Percentiles rank a stretch among this genome's conserved stretches.
Evolutionary conservation across 192 early-diverging fungal genomes (phyloP).

Genomic region (Haplosporangium gracile): DNA sequence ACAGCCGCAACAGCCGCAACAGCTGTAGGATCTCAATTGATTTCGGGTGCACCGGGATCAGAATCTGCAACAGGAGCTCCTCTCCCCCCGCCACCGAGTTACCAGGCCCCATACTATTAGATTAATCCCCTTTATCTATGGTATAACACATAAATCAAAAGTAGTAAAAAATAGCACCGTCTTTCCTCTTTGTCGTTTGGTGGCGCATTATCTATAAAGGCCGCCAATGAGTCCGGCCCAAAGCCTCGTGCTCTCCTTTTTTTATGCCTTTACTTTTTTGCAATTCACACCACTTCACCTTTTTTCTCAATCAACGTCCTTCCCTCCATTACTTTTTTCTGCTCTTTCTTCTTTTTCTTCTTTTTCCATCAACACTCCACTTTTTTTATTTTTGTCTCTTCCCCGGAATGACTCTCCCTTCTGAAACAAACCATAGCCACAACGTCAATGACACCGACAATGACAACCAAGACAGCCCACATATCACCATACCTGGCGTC

Average conservation of each 20-base stretch:
- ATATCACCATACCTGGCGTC: neutral
- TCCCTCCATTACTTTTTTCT: neutral
- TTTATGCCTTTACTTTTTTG: neutral
- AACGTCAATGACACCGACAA: neutral
- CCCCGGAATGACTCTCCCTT: neutral
- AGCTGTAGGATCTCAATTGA: too few relatives aligned
- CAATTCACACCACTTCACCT: neutral
- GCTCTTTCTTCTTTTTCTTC: neutral
- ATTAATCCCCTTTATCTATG: neutral
- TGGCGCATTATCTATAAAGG: neutral
- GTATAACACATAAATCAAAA: neutral
- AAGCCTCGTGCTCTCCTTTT: neutral
- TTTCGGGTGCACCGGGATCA: neutral
- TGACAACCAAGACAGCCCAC: neutral
- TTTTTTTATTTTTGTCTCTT: neutral
- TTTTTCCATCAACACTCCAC: neutral
- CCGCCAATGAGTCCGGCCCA: neutral
- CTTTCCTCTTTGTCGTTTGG: neutral
- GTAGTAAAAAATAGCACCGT: neutral
- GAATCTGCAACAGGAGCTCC: neutral
- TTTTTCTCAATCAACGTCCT: too few relatives aligned
- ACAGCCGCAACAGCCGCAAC: neutral
- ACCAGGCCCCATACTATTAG: neutral
- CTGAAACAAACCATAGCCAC: neutral
- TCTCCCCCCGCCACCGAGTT: conserved; percentile 7